Evolutionary conservation across 2,329 filamentous ascomycete species (phyloP).

Genomic region (Microdochium bolleyi): DNA sequence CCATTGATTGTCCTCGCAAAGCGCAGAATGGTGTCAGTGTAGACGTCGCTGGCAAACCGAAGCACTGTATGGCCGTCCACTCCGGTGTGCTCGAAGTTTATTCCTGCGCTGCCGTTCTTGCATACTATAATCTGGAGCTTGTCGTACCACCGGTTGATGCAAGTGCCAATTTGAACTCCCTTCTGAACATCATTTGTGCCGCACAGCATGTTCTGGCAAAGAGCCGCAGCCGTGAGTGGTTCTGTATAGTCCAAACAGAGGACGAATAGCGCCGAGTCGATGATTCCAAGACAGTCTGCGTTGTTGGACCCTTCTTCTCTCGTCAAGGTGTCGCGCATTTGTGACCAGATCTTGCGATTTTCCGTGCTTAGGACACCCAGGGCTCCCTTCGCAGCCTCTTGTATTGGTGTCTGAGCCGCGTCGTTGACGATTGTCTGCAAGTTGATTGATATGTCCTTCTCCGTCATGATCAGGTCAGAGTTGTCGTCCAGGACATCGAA

Average conservation of each 20-base stretch:
- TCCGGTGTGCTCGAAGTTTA: slow-evolving; percentile 98
- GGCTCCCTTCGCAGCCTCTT: slow-evolving; percentile 91
- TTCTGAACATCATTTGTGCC: slow-evolving; percentile 86
- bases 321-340: slow-evolving; percentile 78
- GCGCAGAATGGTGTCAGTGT: slow-evolving; percentile 93
- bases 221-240: slow-evolving; percentile 67
- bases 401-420: slow-evolving; percentile 79
- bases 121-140: slow-evolving; percentile 99
- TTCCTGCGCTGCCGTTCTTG: slow-evolving; percentile 95
- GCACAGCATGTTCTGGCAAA: slow-evolving; percentile 99
- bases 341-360: slow-evolving; percentile 94
- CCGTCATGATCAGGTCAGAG: slow-evolving; percentile 92
- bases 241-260: slow-evolving; percentile 91
- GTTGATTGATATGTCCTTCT: slow-evolving; percentile 87
- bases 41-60: slow-evolving; percentile 91
- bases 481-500: slow-evolving; percentile 96
- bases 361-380: slow-evolving; percentile 92
- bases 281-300: slow-evolving; percentile 88
- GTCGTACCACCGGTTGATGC: slow-evolving; percentile 98
- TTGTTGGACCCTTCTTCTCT: slow-evolving; percentile 87
- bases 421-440: slow-evolving; percentile 89
- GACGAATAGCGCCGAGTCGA: slow-evolving; percentile 89
- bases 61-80: slow-evolving; percentile 96
- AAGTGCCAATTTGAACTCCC: slow-evolving; percentile 93
- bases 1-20: slow-evolving; percentile 96